Percentiles rank a stretch among this genome's conserved stretches.
These are phyloP conservation scores for Theileria equi DNA, from an alignment of 169 alveolate species.

Conservation along the genomic window DNA sequence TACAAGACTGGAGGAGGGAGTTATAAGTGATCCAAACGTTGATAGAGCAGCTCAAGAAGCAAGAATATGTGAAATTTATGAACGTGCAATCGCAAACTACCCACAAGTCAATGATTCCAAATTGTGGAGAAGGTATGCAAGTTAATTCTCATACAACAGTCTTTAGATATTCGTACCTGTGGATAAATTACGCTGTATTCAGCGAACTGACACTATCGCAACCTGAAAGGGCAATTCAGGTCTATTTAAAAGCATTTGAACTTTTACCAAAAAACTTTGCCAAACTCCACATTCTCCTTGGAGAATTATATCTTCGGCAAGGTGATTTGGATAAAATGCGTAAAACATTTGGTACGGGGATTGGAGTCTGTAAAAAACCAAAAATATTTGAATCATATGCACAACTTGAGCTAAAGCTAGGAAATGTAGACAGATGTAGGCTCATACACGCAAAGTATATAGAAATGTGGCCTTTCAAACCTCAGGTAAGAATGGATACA, in stretches of 20 bases:
- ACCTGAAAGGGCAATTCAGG: slow-evolving; percentile 81
- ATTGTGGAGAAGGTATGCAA: slow-evolving; percentile 84
- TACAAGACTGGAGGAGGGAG: slow-evolving; percentile 89
- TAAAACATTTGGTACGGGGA: slow-evolving; percentile 88
- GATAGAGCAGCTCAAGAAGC: slow-evolving; percentile 53
- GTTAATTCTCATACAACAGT: neutral
- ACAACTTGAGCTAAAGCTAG: slow-evolving; percentile 90
- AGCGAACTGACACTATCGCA: slow-evolving; percentile 87
- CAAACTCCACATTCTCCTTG: slow-evolving; percentile 88
- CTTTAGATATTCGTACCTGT: slow-evolving; percentile 85
- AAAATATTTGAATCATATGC: slow-evolving; percentile 90
- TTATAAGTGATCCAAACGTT: slow-evolving; percentile 62
- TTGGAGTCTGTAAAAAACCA: slow-evolving; percentile 89
- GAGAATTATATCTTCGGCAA: slow-evolving; percentile 72
- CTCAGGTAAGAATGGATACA: slow-evolving; percentile 64
- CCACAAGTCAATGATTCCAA: slow-evolving; percentile 90
- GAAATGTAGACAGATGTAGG: slow-evolving; percentile 92
- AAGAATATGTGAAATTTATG: slow-evolving; percentile 83
- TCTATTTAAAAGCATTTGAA: slow-evolving; percentile 84
- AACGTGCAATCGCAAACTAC: slow-evolving; percentile 89
- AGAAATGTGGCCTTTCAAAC: slow-evolving; percentile 85
- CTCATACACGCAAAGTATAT: slow-evolving; percentile 87
- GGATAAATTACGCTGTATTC: slow-evolving; percentile 93
- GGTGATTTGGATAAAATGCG: slow-evolving; percentile 83
- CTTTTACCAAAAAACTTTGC: slow-evolving; percentile 90